Evolutionary conservation across 2,329 filamentous ascomycete genomes (phyloP).

Genomic region (Monosporascus sp.): DNA sequence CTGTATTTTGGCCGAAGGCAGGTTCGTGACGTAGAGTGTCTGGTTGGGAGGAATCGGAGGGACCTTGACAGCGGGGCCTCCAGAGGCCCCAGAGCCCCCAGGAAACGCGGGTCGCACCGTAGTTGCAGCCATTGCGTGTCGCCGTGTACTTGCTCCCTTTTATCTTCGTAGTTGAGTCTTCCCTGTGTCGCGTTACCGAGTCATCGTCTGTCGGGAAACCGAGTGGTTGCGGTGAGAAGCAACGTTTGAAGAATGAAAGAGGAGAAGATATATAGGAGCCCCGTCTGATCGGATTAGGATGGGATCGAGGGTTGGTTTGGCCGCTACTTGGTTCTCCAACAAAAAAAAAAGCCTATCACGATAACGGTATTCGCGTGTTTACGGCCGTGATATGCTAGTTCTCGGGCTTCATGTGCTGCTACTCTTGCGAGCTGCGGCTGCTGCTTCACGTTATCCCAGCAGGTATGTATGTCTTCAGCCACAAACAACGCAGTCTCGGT

Average conservation of each 20-base stretch:
- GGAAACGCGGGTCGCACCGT: constrained; percentile 7
- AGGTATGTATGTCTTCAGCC: not conserved
- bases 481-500: not conserved
- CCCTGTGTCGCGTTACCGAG: not conserved
- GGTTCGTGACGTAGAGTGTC: constrained; percentile 83
- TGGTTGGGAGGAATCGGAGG: constrained; percentile 63
- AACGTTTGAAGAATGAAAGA: no score
- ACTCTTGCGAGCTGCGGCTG: no score
- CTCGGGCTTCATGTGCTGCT: no score
- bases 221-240: not conserved
- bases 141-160: not conserved
- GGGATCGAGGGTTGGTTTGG: no score
- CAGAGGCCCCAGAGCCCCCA: constrained; percentile 3
- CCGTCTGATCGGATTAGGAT: no score
- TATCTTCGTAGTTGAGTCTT: not conserved
- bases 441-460: no score
- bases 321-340: no score
- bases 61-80: constrained; percentile 39
- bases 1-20: constrained; percentile 79
- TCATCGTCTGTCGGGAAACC: not conserved
- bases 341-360: no score
- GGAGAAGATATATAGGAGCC: no score
- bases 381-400: no score
- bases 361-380: no score
- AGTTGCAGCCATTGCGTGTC: constrained; percentile 29